A percentile compares a stretch with the other conserved stretches of the same genome.
phyloP scores from a whole-genome alignment of 331 rosid genomes.

The Malus hybrid region DNA sequence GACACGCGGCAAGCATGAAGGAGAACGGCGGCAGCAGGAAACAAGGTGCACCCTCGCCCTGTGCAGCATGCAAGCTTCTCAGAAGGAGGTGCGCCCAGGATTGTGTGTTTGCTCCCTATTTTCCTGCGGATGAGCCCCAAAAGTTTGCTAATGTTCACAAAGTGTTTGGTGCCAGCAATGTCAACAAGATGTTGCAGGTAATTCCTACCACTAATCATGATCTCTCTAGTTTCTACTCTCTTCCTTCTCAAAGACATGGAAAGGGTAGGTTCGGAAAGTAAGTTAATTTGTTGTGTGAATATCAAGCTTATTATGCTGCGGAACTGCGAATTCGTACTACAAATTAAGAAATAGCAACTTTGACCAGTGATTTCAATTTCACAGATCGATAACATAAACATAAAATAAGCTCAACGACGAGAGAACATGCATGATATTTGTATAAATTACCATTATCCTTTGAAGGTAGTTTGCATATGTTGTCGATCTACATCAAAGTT shows the following conservation, averaged over 20 bases:
- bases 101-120: constrained; percentile 81
- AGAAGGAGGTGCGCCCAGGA: constrained; percentile 69
- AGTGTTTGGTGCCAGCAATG: constrained; percentile 86
- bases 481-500: neutral
- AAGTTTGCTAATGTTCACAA: constrained; percentile 84
- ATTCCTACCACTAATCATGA: neutral
- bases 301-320: neutral
- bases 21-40: constrained; percentile 42
- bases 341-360: no score
- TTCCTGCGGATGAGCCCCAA: constrained; percentile 78
- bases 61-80: constrained; percentile 85
- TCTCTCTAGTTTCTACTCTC: neutral
- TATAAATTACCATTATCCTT: neutral
- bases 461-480: neutral
- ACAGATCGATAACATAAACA: no score
- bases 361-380: no score
- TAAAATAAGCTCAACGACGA: no score
- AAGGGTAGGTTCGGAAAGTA: neutral
- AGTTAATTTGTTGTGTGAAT: neutral
- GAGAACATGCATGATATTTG: no score
- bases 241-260: neutral
- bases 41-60: constrained; percentile 69
- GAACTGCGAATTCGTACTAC: neutral
- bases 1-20: constrained; percentile 27
- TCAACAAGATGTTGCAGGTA: constrained; percentile 94